Conservation (phyloP, 495 filamentous ascomycete genomes). For the Neurospora sp. region DNA sequence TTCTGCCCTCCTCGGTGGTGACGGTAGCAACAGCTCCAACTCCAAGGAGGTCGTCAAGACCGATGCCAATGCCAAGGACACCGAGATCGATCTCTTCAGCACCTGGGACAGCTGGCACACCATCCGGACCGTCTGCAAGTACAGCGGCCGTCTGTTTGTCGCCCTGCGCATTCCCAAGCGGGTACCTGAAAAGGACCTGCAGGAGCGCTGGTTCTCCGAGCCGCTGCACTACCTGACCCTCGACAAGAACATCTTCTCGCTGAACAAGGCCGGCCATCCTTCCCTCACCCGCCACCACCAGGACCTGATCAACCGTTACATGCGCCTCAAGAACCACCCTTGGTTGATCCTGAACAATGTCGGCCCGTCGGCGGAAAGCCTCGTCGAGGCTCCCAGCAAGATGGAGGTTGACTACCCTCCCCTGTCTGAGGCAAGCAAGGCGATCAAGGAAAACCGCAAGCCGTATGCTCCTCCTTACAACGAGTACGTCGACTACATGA, state of each 20-base stretch:
- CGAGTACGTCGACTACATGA: constrained; percentile 68
- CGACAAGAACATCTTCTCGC: constrained; percentile 54
- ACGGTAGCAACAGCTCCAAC: not conserved
- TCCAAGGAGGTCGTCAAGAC: constrained; percentile 1
- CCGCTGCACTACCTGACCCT: constrained; percentile 74
- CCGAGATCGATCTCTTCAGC: constrained; percentile 54
- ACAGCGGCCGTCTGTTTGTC: constrained; percentile 68
- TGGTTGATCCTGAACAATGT: constrained; percentile 77
- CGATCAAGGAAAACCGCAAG: constrained; percentile 23
- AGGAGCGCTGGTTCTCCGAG: constrained; percentile 90
- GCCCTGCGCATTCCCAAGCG: constrained; percentile 72
- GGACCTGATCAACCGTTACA: constrained; percentile 65
- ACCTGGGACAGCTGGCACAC: constrained; percentile 92
- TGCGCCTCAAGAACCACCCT: constrained; percentile 68
- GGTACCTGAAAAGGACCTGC: constrained; percentile 61
- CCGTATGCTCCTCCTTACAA: constrained; percentile 20
- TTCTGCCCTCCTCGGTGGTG: constrained; percentile 24
- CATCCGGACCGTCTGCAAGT: constrained; percentile 78
- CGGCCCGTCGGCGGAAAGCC: constrained; percentile 50
- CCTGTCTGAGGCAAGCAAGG: constrained; percentile 47
- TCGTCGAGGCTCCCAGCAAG: constrained; percentile 32
- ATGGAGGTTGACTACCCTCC: constrained; percentile 47
- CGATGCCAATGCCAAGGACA: not conserved
- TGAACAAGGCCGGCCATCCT: constrained; percentile 70
- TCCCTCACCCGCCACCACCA: constrained; percentile 77